phyloP scores from a whole-genome alignment of 257 asterid species.

The Solanum chmielewskii region DNA sequence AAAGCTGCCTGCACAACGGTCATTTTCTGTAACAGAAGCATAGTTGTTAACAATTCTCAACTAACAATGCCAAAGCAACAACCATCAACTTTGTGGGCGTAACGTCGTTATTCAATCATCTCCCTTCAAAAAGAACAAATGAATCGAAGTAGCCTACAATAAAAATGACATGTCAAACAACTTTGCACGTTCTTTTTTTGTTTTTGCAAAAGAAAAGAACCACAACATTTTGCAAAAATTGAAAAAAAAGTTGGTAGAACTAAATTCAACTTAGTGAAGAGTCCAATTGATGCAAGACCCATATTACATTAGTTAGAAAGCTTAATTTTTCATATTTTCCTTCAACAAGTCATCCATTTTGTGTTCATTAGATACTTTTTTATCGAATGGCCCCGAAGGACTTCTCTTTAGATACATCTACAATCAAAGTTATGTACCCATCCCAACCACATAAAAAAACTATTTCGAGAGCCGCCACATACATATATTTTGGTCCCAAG shows the following conservation, averaged over 20 bases:
- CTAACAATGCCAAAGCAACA: constrained; percentile 69
- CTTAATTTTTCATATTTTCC: background rate
- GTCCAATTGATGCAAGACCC: background rate
- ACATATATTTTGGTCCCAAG: background rate
- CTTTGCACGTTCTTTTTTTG: background rate
- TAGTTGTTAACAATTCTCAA: no score
- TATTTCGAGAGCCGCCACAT: background rate
- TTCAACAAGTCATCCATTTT: no score
- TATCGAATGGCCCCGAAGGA: no score
- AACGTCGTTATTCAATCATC: constrained; percentile 48
- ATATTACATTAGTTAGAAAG: background rate
- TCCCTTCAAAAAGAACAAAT: constrained; percentile 48
- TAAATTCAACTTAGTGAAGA: background rate
- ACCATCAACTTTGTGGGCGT: constrained; percentile 2
- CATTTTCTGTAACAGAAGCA: constrained; percentile 85
- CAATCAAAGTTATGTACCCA: background rate
- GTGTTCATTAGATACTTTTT: no score
- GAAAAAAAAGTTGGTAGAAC: background rate
- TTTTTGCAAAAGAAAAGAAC: background rate
- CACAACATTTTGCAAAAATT: background rate
- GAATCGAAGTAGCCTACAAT: background rate
- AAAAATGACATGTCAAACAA: background rate
- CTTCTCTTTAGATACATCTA: background rate
- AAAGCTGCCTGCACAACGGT: constrained; percentile 22
- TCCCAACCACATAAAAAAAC: background rate